A percentile compares a stretch with the other conserved stretches of the same genome.
Conservation (phyloP, 805 yeast genomes). For the Pichia californica region DNA sequence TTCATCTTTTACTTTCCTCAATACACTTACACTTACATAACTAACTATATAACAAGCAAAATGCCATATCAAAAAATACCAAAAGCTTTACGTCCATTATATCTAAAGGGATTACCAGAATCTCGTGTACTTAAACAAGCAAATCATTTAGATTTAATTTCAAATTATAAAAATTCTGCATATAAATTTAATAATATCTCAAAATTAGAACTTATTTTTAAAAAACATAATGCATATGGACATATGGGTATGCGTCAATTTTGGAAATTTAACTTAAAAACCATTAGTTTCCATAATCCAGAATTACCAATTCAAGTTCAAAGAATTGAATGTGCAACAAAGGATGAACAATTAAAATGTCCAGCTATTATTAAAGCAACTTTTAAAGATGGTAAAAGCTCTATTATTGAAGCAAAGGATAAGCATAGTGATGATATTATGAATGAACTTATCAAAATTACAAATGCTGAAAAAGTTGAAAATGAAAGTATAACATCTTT, state of each 20-base stretch:
- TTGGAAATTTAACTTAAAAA: constrained; percentile 70
- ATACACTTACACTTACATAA: no score
- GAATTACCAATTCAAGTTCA: constrained; percentile 52
- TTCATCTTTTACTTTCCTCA: no score
- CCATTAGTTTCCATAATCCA: constrained; percentile 81
- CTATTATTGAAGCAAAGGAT: constrained; percentile 47
- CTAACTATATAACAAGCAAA: not conserved
- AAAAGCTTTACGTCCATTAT: constrained; percentile 20
- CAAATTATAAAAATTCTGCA: constrained; percentile 42
- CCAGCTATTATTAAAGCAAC: constrained; percentile 42
- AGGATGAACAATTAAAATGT: constrained; percentile 36
- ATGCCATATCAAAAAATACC: constrained; percentile 21
- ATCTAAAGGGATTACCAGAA: constrained; percentile 32
- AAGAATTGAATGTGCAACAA: constrained; percentile 40
- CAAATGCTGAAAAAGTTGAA: constrained; percentile 49
- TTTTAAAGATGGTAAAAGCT: constrained; percentile 32
- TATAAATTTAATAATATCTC: constrained; percentile 29
- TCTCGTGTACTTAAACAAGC: constrained; percentile 41
- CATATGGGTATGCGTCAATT: constrained; percentile 67
- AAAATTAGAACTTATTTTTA: constrained; percentile 48
- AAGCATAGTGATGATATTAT: constrained; percentile 48
- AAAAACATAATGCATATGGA: constrained; percentile 39
- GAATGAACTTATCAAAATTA: constrained; percentile 42
- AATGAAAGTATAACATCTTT: constrained; percentile 37
- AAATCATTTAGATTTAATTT: constrained; percentile 42